Evolutionary conservation across 1,139 yeast species (phyloP).

Genomic region (Protomyces gravidus): DNA sequence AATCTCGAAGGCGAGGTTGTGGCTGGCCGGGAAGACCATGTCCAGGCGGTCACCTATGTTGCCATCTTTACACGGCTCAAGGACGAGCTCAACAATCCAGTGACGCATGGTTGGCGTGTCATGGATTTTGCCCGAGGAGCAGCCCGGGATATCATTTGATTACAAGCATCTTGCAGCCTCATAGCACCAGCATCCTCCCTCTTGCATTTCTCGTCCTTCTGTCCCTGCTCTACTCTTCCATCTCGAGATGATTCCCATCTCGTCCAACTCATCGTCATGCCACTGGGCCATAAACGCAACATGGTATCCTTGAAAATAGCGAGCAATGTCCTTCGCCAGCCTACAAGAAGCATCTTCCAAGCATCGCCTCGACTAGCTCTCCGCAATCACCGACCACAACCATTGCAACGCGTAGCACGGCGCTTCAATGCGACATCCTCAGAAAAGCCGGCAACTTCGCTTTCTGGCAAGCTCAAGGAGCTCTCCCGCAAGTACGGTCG

Average conservation of each 20-base stretch:
- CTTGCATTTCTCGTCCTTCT: neutral
- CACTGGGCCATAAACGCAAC: neutral
- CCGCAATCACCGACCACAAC: neutral
- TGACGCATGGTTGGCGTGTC: constrained; percentile 97
- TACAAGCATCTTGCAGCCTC: neutral
- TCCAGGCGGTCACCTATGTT: constrained; percentile 87
- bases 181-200: constrained; percentile 2
- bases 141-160: constrained; percentile 27
- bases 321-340: neutral
- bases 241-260: neutral
- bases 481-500: constrained; percentile 84
- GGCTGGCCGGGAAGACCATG: constrained; percentile 94
- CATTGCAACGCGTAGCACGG: neutral
- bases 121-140: constrained; percentile 76
- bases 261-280: neutral
- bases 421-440: neutral
- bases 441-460: constrained; percentile 5
- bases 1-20: constrained; percentile 91
- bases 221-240: too few relatives aligned
- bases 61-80: constrained; percentile 92
- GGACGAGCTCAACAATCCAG: constrained; percentile 81
- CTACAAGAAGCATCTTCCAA: neutral
- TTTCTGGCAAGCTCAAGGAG: constrained; percentile 48
- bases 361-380: neutral
- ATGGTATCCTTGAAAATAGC: neutral